Percentiles rank a stretch among this genome's conserved stretches.
These are phyloP conservation scores for Dictyostelium firmibasis DNA, from an alignment of 78 protist species.

Conservation along the genomic window DNA sequence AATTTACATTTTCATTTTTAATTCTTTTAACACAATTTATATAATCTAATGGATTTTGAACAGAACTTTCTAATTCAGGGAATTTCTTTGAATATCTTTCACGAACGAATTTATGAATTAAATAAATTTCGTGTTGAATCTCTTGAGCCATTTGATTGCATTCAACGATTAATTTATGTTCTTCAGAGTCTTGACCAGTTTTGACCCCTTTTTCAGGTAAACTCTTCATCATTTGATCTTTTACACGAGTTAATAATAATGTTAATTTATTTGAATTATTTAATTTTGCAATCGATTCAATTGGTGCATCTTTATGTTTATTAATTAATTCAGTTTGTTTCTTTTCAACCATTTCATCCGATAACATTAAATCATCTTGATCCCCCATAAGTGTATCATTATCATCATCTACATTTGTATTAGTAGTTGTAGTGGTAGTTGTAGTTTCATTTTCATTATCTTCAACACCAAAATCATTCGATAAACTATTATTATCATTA, in stretches of 20 bases:
- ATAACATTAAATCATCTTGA: slow-evolving; percentile 58
- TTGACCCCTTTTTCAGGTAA: slow-evolving; percentile 61
- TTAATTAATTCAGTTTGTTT: slow-evolving; percentile 37
- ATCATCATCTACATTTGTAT: neutral
- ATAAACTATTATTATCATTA: neutral
- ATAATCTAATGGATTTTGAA: slow-evolving; percentile 88
- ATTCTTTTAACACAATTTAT: slow-evolving; percentile 77
- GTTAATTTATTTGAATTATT: neutral
- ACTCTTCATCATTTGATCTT: slow-evolving; percentile 1
- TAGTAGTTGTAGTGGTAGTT: neutral
- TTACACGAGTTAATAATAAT: neutral
- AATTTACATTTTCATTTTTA: slow-evolving; percentile 59
- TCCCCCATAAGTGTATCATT: slow-evolving; percentile 37
- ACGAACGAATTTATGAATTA: slow-evolving; percentile 76
- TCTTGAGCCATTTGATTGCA: slow-evolving; percentile 81
- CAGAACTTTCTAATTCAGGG: slow-evolving; percentile 86
- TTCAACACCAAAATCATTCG: neutral
- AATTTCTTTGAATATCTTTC: slow-evolving; percentile 85
- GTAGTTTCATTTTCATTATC: neutral
- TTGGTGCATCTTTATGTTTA: slow-evolving; percentile 46
- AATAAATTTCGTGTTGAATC: slow-evolving; percentile 84
- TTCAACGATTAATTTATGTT: slow-evolving; percentile 81
- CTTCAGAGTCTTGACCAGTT: slow-evolving; percentile 17
- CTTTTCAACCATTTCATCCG: slow-evolving; percentile 57
- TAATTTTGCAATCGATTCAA: slow-evolving; percentile 31